Evolutionary conservation across 2,329 filamentous ascomycete species (phyloP), one percentile per base, ranked within the genome.

Genomic region (Neofusicoccum kwambonambiense): DNA sequence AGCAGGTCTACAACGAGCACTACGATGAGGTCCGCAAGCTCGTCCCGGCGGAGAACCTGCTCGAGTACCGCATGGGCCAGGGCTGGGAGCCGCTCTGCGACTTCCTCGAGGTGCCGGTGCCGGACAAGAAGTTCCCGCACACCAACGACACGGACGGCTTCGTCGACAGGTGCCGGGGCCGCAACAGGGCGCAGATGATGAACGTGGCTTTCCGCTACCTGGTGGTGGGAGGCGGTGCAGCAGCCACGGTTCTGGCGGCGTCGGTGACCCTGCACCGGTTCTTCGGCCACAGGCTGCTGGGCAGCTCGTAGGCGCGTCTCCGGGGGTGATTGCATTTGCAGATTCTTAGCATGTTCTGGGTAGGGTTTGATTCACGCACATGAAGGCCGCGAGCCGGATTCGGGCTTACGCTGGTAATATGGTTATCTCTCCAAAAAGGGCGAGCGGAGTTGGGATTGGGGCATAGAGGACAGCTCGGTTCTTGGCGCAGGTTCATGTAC

Each of bases 101-200:
- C 2, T 76, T 76, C 54, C 56, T 76, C 44, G 72, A 68, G 1
- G 47, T 66, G 7, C 61, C 70, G 34, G 68, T 71, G 9, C 72
- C 70, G 0, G 66, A 71, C 45, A 73, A 60, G 15, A 64, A 66
- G 63, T 65, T 65, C 54, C 63, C 63, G 54, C 63, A 65, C 54
- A 65, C 63, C 63, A 65, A 65, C 56, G 63, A 65, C 47, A 65
- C 63, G 35, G 81, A 82, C 71, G 79, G 82, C 66, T 86, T 86
- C 73, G 83, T 85, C 69, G 81, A 82, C 69, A 80, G 83, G 69
- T 85, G 82, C 76, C 79, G 79, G 65, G 79, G 76, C 54, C 77
- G 83, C 51, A 86, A 86, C 75, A 78, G 81, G 67, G 81, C 81
- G 70, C 83, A 86, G 72, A 84, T 85, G 82, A 78, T 83, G 75